phyloP scores from a whole-genome alignment of 2,329 filamentous ascomycete species.

The Torrubiella hemipterigena region DNA sequence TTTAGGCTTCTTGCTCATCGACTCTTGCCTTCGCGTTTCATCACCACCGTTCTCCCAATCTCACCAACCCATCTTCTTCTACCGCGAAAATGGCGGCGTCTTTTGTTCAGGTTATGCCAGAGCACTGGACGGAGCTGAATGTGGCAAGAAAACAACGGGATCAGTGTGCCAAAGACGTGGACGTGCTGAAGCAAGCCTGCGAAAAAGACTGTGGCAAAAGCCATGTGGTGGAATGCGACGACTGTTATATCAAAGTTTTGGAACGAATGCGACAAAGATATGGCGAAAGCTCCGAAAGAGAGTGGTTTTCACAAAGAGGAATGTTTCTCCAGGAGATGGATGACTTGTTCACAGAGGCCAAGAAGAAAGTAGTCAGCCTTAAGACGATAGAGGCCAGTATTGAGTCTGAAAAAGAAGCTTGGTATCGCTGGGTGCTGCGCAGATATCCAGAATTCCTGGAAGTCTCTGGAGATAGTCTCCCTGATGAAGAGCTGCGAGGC shows the following conservation, averaged over 20 bases:
- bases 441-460: conserved; percentile 25
- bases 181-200: conserved; percentile 30
- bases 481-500: conserved; percentile 19
- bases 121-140: conserved; percentile 26
- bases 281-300: conserved; percentile 20
- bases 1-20: no score
- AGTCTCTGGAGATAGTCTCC: conserved; percentile 15
- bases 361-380: conserved; percentile 28
- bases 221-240: conserved; percentile 31
- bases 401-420: conserved; percentile 37
- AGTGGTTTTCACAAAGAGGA: conserved; percentile 40
- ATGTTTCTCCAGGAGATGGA: conserved; percentile 38
- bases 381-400: conserved; percentile 36
- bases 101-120: conserved; percentile 18
- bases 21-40: no score
- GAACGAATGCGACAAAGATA: conserved; percentile 29
- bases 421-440: conserved; percentile 36
- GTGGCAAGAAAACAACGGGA: conserved; percentile 17
- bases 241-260: conserved; percentile 35
- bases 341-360: conserved; percentile 34
- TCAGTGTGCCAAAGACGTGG: conserved; percentile 27
- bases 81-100: conserved; percentile 6
- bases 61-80: not conserved
- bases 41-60: not conserved
- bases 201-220: conserved; percentile 26